A percentile compares a stretch with the other conserved stretches of the same genome.
Conservation (phyloP, 352 stramenopile genomes). For the Phytopythium vexans region DNA sequence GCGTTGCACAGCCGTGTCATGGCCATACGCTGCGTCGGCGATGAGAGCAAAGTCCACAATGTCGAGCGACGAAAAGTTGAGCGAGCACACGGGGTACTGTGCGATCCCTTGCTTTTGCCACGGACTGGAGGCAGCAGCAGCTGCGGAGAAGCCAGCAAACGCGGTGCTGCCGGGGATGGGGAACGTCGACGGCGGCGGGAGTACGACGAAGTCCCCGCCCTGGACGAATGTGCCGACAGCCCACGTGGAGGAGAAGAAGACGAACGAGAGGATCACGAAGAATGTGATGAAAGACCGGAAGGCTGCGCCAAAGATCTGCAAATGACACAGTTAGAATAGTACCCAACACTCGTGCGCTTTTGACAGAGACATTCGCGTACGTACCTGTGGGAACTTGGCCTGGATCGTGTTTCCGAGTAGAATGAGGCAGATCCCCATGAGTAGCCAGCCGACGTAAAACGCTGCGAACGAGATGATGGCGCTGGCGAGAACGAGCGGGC, state of each 20-base stretch:
- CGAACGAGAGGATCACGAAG: conserved; percentile 81
- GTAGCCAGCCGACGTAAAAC: conserved; percentile 76
- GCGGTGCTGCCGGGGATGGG: too few relatives aligned
- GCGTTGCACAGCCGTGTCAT: conserved; percentile 72
- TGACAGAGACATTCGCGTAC: neutral
- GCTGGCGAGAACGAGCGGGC: conserved; percentile 62
- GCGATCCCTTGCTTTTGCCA: conserved; percentile 32
- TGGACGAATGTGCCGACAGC: conserved; percentile 86
- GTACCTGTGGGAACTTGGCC: conserved; percentile 70
- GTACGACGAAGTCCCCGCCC: conserved; percentile 78
- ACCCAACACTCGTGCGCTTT: neutral
- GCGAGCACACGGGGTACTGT: conserved; percentile 76
- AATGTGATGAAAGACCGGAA: conserved; percentile 86
- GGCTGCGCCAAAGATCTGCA: conserved; percentile 75
- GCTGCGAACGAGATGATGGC: conserved; percentile 80
- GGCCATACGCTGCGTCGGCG: conserved; percentile 76
- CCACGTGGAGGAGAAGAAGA: conserved; percentile 88
- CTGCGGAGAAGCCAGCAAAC: too few relatives aligned
- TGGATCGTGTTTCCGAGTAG: conserved; percentile 79
- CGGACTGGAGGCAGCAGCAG: too few relatives aligned
- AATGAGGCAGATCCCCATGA: conserved; percentile 84
- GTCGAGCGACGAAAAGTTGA: conserved; percentile 55
- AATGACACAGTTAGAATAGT: neutral
- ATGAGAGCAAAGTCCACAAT: conserved; percentile 88
- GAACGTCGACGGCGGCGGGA: conserved; percentile 30